Conservation (phyloP, 306 rosid species). For the Vigna trinervia region DNA sequence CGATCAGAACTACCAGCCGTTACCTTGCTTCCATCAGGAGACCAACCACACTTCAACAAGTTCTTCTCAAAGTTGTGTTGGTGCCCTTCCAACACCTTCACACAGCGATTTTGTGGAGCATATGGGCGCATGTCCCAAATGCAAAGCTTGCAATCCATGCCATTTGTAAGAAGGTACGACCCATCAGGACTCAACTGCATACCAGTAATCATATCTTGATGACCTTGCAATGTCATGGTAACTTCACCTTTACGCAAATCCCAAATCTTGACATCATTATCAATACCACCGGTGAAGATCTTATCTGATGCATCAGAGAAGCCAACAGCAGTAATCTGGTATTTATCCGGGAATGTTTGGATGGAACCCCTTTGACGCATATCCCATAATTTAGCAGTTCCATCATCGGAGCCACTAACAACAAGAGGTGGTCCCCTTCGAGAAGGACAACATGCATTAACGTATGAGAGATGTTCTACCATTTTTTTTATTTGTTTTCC, state of each 20-base stretch:
- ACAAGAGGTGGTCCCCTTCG: constrained; percentile 94
- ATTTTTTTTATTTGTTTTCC: constrained; percentile 92
- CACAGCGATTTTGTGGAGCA: constrained; percentile 93
- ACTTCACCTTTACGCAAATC: constrained; percentile 96
- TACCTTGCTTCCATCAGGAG: constrained; percentile 94
- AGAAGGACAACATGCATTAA: constrained; percentile 91
- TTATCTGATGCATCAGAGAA: constrained; percentile 96
- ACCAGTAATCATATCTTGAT: constrained; percentile 94
- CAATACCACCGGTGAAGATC: constrained; percentile 91
- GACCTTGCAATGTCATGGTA: constrained; percentile 89
- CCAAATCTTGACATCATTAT: constrained; percentile 93
- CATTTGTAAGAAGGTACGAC: constrained; percentile 92
- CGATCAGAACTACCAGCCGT: constrained; percentile 94
- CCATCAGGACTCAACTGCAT: constrained; percentile 99
- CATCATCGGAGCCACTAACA: constrained; percentile 95
- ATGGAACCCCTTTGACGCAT: constrained; percentile 98
- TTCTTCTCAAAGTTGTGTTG: constrained; percentile 95
- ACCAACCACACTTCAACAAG: constrained; percentile 89
- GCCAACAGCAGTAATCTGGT: constrained; percentile 86
- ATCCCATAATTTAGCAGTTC: constrained; percentile 96
- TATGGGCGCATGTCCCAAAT: constrained; percentile 99
- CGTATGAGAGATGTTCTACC: constrained; percentile 94
- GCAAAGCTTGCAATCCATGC: constrained; percentile 96
- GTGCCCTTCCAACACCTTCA: constrained; percentile 93
- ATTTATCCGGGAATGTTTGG: constrained; percentile 96